phyloP scores from a whole-genome alignment of 2,329 filamentous ascomycete genomes.

The Akanthomyces muscarius region DNA sequence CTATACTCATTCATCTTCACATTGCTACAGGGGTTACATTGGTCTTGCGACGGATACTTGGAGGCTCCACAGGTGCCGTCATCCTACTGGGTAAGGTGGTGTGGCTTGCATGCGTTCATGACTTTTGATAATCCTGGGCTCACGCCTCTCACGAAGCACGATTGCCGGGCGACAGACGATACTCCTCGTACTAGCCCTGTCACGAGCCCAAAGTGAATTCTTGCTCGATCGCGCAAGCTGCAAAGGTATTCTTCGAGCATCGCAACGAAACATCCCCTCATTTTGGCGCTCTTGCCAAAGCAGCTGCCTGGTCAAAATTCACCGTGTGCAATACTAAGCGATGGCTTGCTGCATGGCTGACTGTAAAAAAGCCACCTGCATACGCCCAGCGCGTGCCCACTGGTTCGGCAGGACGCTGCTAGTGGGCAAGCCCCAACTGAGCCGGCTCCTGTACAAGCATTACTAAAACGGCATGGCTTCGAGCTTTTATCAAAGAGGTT shows the following conservation, averaged over 20 bases:
- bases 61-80: constrained; percentile 5
- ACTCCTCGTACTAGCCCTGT: not conserved
- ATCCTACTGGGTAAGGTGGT: not conserved
- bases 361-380: constrained; percentile 10
- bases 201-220: not conserved
- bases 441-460: not conserved
- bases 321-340: not conserved
- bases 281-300: too few species aligned
- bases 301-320: not conserved
- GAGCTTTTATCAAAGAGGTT: not conserved
- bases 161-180: not conserved
- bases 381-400: not conserved
- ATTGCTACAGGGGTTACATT: not conserved
- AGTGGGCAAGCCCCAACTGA: constrained; percentile 14
- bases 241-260: too few species aligned
- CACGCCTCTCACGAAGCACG: not conserved
- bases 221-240: too few species aligned
- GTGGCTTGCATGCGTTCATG: constrained; percentile 14
- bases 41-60: not conserved
- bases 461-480: not conserved
- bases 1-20: not conserved
- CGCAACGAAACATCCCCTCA: too few species aligned
- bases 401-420: constrained; percentile 1
- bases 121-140: not conserved
- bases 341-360: constrained; percentile 10